Evolutionary conservation across 768 basidiomycete species (phyloP).

Genomic region (Coprinopsis sp.): DNA sequence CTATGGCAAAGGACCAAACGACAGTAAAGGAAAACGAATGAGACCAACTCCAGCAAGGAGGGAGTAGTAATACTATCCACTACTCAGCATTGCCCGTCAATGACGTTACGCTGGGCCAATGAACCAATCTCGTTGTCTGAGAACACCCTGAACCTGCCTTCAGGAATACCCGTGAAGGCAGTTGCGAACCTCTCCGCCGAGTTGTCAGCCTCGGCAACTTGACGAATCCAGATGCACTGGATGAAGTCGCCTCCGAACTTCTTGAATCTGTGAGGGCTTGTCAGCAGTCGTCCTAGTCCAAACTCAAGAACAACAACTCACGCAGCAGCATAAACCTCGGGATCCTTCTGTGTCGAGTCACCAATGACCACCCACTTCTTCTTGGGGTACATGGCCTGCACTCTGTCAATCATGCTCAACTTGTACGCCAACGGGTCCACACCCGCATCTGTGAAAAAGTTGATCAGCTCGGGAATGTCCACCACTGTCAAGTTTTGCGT

Average conservation of each 20-base stretch:
- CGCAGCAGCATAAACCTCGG: slow-evolving; percentile 41
- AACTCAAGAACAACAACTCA: slow-evolving; percentile 18
- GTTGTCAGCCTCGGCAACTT: slow-evolving; percentile 41
- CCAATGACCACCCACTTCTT: slow-evolving; percentile 40
- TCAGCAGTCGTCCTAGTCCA: not conserved
- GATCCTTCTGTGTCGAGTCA: slow-evolving; percentile 43
- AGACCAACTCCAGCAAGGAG: too few relatives aligned
- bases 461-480: slow-evolving; percentile 24
- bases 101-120: slow-evolving; percentile 32
- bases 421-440: slow-evolving; percentile 32
- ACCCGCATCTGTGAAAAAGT: slow-evolving; percentile 18
- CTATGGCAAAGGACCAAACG: too few relatives aligned
- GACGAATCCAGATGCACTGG: slow-evolving; percentile 39
- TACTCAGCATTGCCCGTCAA: slow-evolving; percentile 32
- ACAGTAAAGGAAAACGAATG: too few relatives aligned
- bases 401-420: slow-evolving; percentile 30
- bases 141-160: slow-evolving; percentile 29
- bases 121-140: slow-evolving; percentile 31
- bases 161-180: slow-evolving; percentile 31
- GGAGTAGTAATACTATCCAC: too few relatives aligned
- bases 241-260: slow-evolving; percentile 31
- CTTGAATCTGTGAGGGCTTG: slow-evolving; percentile 24
- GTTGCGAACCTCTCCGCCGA: slow-evolving; percentile 31
- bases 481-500: slow-evolving; percentile 34
- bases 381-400: slow-evolving; percentile 37